Conservation (phyloP, 257 asterid genomes). For the Jacaranda mimosifolia region DNA sequence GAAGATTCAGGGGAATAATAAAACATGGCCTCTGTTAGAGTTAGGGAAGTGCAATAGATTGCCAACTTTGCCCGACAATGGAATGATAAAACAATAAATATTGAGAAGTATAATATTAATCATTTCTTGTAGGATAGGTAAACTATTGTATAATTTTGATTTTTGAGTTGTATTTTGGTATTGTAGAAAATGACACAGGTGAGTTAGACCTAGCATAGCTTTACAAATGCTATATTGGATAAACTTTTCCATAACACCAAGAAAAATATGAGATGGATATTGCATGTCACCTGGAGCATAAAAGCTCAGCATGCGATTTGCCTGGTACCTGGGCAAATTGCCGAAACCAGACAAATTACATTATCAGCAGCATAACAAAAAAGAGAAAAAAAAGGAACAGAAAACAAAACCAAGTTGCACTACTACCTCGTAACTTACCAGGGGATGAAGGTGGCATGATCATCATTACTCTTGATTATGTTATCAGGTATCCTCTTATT, state of each 20-base stretch:
- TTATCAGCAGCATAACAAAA: slow-evolving; percentile 31
- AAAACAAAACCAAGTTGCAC: neutral
- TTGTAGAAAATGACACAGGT: neutral
- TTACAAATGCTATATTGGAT: neutral
- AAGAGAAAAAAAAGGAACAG: neutral
- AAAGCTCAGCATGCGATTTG: slow-evolving; percentile 97
- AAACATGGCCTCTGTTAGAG: neutral
- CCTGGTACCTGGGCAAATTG: slow-evolving; percentile 74
- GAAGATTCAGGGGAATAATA: neutral
- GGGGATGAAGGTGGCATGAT: slow-evolving; percentile 73
- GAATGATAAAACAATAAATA: neutral
- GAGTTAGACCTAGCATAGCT: slow-evolving; percentile 18
- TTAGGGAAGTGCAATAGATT: neutral
- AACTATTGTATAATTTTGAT: neutral
- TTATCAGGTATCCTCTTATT: slow-evolving; percentile 93
- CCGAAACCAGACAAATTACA: slow-evolving; percentile 30
- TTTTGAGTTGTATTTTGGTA: slow-evolving; percentile 2
- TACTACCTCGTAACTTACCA: slow-evolving; percentile 54
- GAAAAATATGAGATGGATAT: slow-evolving; percentile 22
- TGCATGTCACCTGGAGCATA: slow-evolving; percentile 88
- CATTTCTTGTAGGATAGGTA: neutral
- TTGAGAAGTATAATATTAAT: neutral
- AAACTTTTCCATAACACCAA: neutral
- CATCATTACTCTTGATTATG: slow-evolving; percentile 67
- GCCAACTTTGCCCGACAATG: neutral